These are phyloP conservation scores for Botryotinia calthae DNA, from an alignment of 2,329 filamentous ascomycete genomes.

Conservation along the genomic window DNA sequence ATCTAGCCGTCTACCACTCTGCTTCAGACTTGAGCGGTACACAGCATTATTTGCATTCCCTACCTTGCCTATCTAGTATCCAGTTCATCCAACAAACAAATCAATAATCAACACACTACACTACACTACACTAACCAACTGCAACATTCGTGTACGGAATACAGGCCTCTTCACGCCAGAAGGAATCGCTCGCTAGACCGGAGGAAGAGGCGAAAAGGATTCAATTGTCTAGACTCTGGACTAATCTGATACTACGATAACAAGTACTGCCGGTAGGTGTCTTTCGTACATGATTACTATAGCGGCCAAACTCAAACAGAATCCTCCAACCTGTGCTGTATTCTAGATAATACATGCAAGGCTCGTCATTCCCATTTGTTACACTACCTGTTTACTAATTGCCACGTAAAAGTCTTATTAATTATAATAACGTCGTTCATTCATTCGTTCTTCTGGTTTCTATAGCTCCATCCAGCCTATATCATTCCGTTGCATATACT, in stretches of 20 bases:
- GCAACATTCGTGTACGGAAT: background rate
- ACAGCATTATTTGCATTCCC: background rate
- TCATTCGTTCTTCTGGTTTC: too few species aligned
- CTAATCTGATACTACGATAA: background rate
- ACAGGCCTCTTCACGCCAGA: background rate
- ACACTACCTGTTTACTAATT: background rate
- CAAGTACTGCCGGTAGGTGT: background rate
- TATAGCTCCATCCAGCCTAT: too few species aligned
- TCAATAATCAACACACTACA: background rate
- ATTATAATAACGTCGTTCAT: background rate
- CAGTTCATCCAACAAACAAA: background rate
- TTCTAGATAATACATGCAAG: background rate
- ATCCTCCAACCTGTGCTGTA: background rate
- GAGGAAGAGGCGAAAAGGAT: background rate
- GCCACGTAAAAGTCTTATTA: background rate
- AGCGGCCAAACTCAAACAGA: background rate
- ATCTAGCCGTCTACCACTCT: background rate
- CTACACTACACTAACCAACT: background rate
- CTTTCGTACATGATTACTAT: background rate
- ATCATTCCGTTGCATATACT: too few species aligned
- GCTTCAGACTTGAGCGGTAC: background rate
- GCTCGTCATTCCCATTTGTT: background rate
- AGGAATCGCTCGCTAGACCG: background rate
- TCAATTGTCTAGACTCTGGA: background rate
- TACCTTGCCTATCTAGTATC: background rate